These are phyloP conservation scores for Tagetes patula DNA, from an alignment of 129 eudicot species.

Conservation along the genomic window DNA sequence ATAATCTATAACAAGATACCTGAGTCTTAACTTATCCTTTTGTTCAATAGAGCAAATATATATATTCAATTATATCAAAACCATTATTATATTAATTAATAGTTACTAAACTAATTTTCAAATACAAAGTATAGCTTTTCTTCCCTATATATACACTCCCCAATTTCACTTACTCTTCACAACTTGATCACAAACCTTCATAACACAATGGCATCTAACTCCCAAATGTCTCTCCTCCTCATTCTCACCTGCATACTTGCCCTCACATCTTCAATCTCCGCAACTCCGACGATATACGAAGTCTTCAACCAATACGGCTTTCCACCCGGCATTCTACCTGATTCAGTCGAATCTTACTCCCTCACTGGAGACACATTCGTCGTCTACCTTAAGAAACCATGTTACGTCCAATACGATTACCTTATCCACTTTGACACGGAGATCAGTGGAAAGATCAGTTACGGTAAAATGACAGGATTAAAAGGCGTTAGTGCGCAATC, in stretches of 20 bases:
- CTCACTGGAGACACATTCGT: constrained; percentile 29
- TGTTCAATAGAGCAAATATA: too few species aligned
- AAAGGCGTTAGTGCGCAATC: constrained; percentile 60
- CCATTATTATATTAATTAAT: too few species aligned
- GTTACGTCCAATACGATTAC: constrained; percentile 65
- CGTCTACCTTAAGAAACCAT: constrained; percentile 46
- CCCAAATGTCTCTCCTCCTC: constrained; percentile 27
- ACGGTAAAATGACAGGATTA: constrained; percentile 54
- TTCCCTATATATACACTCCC: neutral
- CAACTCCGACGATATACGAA: constrained; percentile 47
- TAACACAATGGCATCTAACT: neutral
- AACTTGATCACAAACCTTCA: neutral
- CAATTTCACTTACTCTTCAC: neutral
- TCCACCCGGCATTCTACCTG: constrained; percentile 71
- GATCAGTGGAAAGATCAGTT: constrained; percentile 53
- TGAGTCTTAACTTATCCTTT: too few species aligned
- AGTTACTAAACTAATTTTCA: too few species aligned
- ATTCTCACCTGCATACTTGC: constrained; percentile 8
- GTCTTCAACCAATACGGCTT: constrained; percentile 58
- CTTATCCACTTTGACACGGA: constrained; percentile 52
- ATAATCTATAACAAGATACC: too few species aligned
- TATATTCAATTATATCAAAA: too few species aligned
- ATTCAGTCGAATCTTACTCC: constrained; percentile 54
- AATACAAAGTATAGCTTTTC: neutral
- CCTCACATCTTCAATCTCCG: neutral